Evolutionary conservation across 1,139 yeast species (phyloP).

Genomic region (Geotrichum bryndzae): DNA sequence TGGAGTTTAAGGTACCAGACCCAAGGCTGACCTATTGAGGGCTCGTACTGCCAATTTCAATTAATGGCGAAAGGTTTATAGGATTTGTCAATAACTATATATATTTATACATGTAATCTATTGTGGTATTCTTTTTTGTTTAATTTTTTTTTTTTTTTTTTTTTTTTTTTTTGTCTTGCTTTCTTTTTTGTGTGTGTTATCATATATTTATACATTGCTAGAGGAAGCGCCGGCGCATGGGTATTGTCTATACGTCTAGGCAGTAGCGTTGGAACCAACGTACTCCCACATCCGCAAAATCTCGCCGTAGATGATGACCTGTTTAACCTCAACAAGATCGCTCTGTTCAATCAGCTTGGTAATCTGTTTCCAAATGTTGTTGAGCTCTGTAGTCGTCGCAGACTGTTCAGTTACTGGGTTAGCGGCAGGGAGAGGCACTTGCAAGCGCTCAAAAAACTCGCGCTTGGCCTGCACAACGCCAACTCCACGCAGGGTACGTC

Average conservation of each 20-base stretch:
- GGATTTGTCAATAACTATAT: too few species aligned
- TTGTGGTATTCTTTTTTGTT: too few species aligned
- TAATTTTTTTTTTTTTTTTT: too few species aligned
- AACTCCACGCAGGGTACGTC: slow-evolving; percentile 44
- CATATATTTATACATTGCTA: neutral
- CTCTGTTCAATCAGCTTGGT: slow-evolving; percentile 57
- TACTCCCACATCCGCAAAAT: slow-evolving; percentile 83
- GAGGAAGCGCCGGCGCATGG: neutral
- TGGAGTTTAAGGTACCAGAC: too few species aligned
- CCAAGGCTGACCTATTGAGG: too few species aligned
- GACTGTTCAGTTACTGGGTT: slow-evolving; percentile 29
- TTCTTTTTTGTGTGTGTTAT: neutral
- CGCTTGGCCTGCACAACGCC: slow-evolving; percentile 77
- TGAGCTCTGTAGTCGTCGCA: slow-evolving; percentile 12
- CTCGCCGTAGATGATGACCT: slow-evolving; percentile 76
- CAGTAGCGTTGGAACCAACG: neutral
- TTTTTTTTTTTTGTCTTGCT: too few species aligned
- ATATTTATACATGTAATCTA: too few species aligned
- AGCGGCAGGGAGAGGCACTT: slow-evolving; percentile 37
- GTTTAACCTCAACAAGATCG: slow-evolving; percentile 24
- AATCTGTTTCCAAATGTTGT: slow-evolving; percentile 59
- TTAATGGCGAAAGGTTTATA: too few species aligned
- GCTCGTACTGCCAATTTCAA: too few species aligned
- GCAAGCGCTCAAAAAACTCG: slow-evolving; percentile 35
- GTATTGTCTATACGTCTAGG: neutral